Evolutionary conservation across 768 basidiomycete genomes (phyloP), one percentile per base, ranked within the genome.

Genomic region (Collybiopsis luxurians): DNA sequence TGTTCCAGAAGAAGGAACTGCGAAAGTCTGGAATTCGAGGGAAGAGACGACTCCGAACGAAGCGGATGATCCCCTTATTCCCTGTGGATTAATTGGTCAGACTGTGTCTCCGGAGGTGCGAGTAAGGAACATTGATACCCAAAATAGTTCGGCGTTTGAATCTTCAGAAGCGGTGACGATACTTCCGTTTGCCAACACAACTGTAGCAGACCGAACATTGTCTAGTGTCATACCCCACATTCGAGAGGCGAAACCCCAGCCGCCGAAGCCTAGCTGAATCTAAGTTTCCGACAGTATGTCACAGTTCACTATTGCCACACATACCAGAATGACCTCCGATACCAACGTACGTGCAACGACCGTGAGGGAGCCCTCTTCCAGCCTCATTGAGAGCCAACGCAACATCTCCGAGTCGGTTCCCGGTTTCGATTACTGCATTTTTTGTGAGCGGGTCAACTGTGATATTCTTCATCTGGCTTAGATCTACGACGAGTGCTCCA

Each of bases 271-370:
- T 68, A 31, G 19, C 9, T 15, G n/a, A 48, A n/a, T 6, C 17
- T 12, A 28, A 36, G 52, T 19, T 27, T 36, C 13, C n/a, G 17
- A 24, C 4, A 2, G 11, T 38, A 53, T 4, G 15, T 31, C 12
- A 26, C 30, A 15, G 21, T 21, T 10, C n/a, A 12, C 11, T 21
- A 28, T n/a, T 12, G 12, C 1, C 23, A 42, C 24, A 54, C 47
- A 3, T 44, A 74, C 75, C 66, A n/a, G 75, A 66, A 58, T 79
- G 79, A 2, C 79, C 79, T 9, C 79, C 78, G 9, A 78, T 64
- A 1, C 79, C 78, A 26, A 80, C 76, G 52, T 78, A 75, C 0
- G 76, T 71, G 57, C 77, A 79, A 3, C 74, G 74, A 6, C 78
- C 79, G 57, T 78, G 79, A 1, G 76, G 71, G 49, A 75, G 58